Percentiles rank a stretch among this genome's conserved stretches.
These are phyloP conservation scores for Talaromyces sp. DNA, from an alignment of 2,329 filamentous ascomycete genomes.

Conservation along the genomic window DNA sequence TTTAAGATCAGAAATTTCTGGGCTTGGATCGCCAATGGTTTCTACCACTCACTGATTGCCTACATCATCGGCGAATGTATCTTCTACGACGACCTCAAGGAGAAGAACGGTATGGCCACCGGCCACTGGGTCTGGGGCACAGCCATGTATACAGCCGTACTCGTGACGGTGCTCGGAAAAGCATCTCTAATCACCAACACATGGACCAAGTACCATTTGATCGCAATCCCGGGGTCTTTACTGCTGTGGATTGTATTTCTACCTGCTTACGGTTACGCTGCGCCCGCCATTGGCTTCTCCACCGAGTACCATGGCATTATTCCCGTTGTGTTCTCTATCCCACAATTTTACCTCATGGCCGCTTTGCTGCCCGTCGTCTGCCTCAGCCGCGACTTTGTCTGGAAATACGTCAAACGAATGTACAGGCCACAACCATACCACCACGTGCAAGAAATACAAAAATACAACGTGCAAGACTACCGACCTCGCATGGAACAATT, in stretches of 20 bases:
- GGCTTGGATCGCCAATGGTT: conserved; percentile 88
- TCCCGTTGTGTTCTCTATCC: conserved; percentile 72
- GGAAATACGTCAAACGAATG: conserved; percentile 98
- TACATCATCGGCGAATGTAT: conserved; percentile 81
- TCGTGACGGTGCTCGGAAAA: conserved; percentile 90
- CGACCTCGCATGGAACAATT: conserved; percentile 98
- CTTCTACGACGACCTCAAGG: conserved; percentile 74
- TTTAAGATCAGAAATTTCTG: conserved; percentile 91
- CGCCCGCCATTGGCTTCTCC: conserved; percentile 76
- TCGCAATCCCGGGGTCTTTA: conserved; percentile 93
- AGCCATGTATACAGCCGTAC: conserved; percentile 87
- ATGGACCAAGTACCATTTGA: conserved; percentile 97
- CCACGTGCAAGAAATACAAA: conserved; percentile 98
- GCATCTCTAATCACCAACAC: conserved; percentile 92
- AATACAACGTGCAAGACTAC: conserved; percentile 99
- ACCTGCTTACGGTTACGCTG: conserved; percentile 79
- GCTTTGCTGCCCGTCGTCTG: conserved; percentile 75
- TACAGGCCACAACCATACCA: conserved; percentile 95
- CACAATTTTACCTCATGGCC: conserved; percentile 89
- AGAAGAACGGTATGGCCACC: conserved; percentile 73
- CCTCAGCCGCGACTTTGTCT: conserved; percentile 81
- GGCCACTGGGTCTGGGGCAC: conserved; percentile 99
- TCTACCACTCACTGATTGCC: conserved; percentile 92
- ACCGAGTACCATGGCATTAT: conserved; percentile 82
- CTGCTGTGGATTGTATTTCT: conserved; percentile 87